Base-by-base conservation (phyloP, 108 stramenopile genomes). In the Fistulifera pelliculosa region DNA sequence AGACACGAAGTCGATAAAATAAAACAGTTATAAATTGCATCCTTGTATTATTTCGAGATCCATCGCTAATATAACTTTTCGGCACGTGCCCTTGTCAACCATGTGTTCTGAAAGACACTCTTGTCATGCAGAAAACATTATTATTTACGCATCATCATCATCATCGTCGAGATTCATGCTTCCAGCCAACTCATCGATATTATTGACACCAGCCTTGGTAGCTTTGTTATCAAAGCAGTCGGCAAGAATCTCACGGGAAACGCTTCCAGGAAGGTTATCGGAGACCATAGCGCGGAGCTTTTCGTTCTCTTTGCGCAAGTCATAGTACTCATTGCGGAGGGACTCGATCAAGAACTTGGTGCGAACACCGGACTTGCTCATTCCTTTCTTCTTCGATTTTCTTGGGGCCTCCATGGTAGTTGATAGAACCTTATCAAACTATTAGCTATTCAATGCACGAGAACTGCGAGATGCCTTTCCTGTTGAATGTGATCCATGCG, bases 261-360 rank as follows among this genome's bases (percentile, higher is more conserved):
- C 61, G 3, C 47, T 47, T n/a, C 50, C 26, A n/a, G 74, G 64
- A 6, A 75, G 60, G 22, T 64, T 51, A 3, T 17, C 14, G 24
- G 47, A 35, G 17, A 75, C 69, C 21, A 75, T 59, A 41, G 55
- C 65, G 12, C 74, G 69, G 16, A 75, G 69, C 5, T 60, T 54
- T 22, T 70, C 69, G 49, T 75, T 75, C 60, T 75, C 74, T 14
- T 70, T 65, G 19, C 67, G 68, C 16, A 75, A 54, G 2, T 47
- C 49, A 44, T 70, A 67, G 43, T 67, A 70, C 16, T 70, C 64
- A 11, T 66, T 50, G 21, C 74, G 74, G 22, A 75, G 65, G 22
- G 69, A 66, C 27, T 75, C 74, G 47, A 75, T 67, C 52, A 75
- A 28, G 44, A 75, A 75, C 61, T 75, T 75, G 41, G 74, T 75